Percentiles rank a stretch among this genome's conserved stretches.
Conservation (phyloP, 192 early-diverging fungal genomes). For the Piromyces finnis region DNA sequence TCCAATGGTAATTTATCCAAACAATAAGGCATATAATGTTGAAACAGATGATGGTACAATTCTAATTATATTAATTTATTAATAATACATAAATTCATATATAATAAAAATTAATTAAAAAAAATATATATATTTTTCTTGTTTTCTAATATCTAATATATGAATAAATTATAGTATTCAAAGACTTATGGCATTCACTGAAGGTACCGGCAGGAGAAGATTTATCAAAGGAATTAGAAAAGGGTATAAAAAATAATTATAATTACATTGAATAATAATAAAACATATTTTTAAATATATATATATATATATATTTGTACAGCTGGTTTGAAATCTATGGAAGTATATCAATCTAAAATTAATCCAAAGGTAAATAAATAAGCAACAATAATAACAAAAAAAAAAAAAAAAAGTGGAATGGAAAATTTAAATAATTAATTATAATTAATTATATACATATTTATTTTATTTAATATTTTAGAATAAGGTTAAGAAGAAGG, state of each 20-base stretch:
- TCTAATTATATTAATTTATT: too few species aligned
- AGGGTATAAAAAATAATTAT: constrained; percentile 5
- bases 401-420: not conserved
- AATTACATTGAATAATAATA: not conserved
- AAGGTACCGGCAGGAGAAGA: constrained; percentile 52
- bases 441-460: not conserved
- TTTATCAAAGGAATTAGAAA: constrained; percentile 45
- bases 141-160: too few species aligned
- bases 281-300: not conserved
- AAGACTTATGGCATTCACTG: constrained; percentile 51
- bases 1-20: constrained; percentile 49
- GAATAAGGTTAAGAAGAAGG: constrained; percentile 30
- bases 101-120: too few species aligned
- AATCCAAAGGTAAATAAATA: constrained; percentile 20
- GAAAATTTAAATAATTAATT: not conserved
- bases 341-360: constrained; percentile 42
- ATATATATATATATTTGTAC: not conserved
- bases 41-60: constrained; percentile 1
- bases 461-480: constrained; percentile 2
- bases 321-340: constrained; percentile 57
- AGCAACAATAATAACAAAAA: not conserved
- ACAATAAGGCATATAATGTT: constrained; percentile 10
- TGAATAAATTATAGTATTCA: constrained; percentile 24
- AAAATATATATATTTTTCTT: too few species aligned
- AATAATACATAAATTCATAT: too few species aligned